These are phyloP conservation scores for Ceratocystis eucalypticola DNA, from an alignment of 2,329 filamentous ascomycete species.

Conservation along the genomic window DNA sequence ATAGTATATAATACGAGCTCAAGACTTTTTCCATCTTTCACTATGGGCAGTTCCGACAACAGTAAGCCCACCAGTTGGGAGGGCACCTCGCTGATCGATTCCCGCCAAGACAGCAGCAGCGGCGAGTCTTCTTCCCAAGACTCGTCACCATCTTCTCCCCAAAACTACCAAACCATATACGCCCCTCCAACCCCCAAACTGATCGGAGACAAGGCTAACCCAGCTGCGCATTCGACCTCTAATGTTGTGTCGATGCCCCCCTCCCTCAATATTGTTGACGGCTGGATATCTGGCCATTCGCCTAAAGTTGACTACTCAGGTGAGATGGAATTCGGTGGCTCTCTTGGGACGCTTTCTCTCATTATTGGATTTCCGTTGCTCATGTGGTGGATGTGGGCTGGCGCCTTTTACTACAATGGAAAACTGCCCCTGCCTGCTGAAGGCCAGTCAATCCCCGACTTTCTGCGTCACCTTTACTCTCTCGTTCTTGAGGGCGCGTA, in stretches of 20 bases:
- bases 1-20: neutral
- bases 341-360: slow-evolving; percentile 63
- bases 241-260: slow-evolving; percentile 23
- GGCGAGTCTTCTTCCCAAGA: slow-evolving; percentile 18
- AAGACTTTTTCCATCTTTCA: neutral
- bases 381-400: slow-evolving; percentile 99
- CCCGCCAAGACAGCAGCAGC: slow-evolving; percentile 1
- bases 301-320: slow-evolving; percentile 50
- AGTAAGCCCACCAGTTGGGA: slow-evolving; percentile 4
- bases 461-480: slow-evolving; percentile 54
- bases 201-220: slow-evolving; percentile 12
- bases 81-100: slow-evolving; percentile 3
- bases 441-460: slow-evolving; percentile 56
- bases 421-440: slow-evolving; percentile 55
- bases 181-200: slow-evolving; percentile 18
- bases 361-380: slow-evolving; percentile 88
- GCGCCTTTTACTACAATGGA: slow-evolving; percentile 82
- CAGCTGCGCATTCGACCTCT: slow-evolving; percentile 22
- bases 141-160: neutral
- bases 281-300: slow-evolving; percentile 46
- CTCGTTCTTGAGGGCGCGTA: slow-evolving; percentile 75
- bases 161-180: neutral
- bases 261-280: slow-evolving; percentile 32
- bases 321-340: slow-evolving; percentile 75
- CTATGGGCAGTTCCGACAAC: slow-evolving; percentile 3